Conservation (phyloP, 106 monocot species). For the Dendrobium officinale region DNA sequence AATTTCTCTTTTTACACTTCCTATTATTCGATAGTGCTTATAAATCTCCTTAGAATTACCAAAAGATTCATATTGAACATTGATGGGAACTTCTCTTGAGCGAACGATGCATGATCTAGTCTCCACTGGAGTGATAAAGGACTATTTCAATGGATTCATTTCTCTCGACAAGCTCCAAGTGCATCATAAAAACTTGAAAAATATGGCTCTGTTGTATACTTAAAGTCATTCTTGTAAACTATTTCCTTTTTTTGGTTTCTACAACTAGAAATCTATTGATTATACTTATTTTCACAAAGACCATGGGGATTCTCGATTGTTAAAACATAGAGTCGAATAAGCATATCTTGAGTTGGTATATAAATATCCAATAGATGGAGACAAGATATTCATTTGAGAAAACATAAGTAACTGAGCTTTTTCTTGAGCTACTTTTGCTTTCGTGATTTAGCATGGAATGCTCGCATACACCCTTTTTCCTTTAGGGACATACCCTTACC, state of each 20-base stretch:
- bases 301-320: conserved; percentile 8
- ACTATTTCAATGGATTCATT: neutral
- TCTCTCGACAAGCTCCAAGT: neutral
- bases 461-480: no score
- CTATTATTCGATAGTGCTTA: no score
- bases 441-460: no score
- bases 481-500: no score
- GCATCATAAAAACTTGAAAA: conserved; percentile 1
- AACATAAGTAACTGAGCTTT: no score
- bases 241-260: conserved; percentile 10
- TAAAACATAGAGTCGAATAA: conserved; percentile 28
- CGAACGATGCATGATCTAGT: neutral
- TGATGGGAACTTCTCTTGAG: neutral
- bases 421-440: no score
- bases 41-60: no score
- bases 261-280: conserved; percentile 1
- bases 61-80: no score
- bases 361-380: no score
- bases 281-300: conserved; percentile 23
- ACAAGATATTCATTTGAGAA: no score
- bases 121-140: neutral
- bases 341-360: conserved; percentile 10
- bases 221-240: conserved; percentile 18
- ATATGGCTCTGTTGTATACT: conserved; percentile 15
- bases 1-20: no score